Base-by-base conservation (phyloP, 805 yeast species). In the Suhomyces sp. region DNA sequence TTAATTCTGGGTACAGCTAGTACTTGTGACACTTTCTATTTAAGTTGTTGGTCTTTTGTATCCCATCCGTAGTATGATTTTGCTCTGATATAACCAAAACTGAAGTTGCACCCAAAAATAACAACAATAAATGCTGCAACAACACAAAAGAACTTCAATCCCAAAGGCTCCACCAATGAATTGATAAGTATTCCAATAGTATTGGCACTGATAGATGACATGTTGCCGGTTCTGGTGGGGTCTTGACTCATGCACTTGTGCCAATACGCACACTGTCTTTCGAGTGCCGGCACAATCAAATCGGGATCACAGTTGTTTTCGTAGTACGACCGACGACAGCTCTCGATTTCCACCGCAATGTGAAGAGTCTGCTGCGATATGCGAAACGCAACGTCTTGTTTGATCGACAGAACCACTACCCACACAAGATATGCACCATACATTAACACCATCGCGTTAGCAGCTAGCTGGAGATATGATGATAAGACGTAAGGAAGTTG, bases 81-180 rank as follows among this genome's bases (percentile, higher is more conserved):
- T 5, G 82, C 90, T 51, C 90, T 71, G 4, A 86, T 71, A 57
- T 83, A 87, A 0, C 92, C 92, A 63, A 85, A 81, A 2, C 82
- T 67, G 56, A 87, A 83, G 62, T 88, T 88, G 26, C 85, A 79
- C 4, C 80, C 73, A 62, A 85, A 87, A 3, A 58, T 54, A 71
- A 82, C 70, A n/a, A 77, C 70, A 0, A 76, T 59, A 9, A 77
- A 69, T 8, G 76, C 57, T 4, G 74, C 58, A 10, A 81, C 61
- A 3, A 84, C 75, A 4, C 75, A 33, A 45, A 84, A 72, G 17
- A 87, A 81, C 63, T 86, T 84, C 56, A 78, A 68, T 3, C 89
- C 85, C 44, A 88, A 75, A 0, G 90, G 91, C 57, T 87, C 89
- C 17, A 87, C 73, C 51, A 87, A 72, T 0, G 86, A 80, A 59